Conservation (phyloP, 2,329 filamentous ascomycete genomes). For the Fusarium fujikuroi region DNA sequence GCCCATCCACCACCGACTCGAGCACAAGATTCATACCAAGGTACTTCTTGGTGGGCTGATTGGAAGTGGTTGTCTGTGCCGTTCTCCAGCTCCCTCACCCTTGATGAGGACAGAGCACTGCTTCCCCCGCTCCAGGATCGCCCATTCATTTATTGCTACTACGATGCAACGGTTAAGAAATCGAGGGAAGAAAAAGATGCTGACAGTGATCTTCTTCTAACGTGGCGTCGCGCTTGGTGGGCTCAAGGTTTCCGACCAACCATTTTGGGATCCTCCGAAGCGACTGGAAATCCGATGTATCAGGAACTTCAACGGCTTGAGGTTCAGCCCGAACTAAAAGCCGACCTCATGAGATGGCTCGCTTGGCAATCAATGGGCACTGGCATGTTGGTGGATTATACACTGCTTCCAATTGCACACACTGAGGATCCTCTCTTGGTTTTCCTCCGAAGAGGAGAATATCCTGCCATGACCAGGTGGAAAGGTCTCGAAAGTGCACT, state of each 20-base stretch:
- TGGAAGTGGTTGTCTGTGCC: constrained; percentile 88
- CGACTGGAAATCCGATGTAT: constrained; percentile 84
- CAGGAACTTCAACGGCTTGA: constrained; percentile 71
- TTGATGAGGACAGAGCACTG: constrained; percentile 85
- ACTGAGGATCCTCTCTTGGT: constrained; percentile 77
- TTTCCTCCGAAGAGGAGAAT: constrained; percentile 80
- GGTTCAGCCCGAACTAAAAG: constrained; percentile 70
- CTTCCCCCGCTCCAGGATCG: constrained; percentile 79
- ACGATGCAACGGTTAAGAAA: constrained; percentile 74
- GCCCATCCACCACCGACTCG: constrained; percentile 79
- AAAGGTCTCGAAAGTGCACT: constrained; percentile 76
- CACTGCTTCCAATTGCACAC: constrained; percentile 85
- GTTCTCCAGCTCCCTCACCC: constrained; percentile 82
- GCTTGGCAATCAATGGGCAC: constrained; percentile 93
- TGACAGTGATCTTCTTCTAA: constrained; percentile 81
- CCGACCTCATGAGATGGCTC: constrained; percentile 84
- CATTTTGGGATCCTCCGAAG: constrained; percentile 82
- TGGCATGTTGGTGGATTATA: constrained; percentile 81
- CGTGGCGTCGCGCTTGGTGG: constrained; percentile 96
- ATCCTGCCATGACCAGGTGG: constrained; percentile 78
- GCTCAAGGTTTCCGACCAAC: constrained; percentile 89
- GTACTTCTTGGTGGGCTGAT: constrained; percentile 86
- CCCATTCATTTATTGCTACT: constrained; percentile 89
- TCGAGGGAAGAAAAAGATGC: constrained; percentile 73
- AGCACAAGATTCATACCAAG: constrained; percentile 80